Evolutionary conservation across 257 asterid genomes (phyloP), one percentile per base, ranked within the genome.

Genomic region (Cynanchum wilfordii): DNA sequence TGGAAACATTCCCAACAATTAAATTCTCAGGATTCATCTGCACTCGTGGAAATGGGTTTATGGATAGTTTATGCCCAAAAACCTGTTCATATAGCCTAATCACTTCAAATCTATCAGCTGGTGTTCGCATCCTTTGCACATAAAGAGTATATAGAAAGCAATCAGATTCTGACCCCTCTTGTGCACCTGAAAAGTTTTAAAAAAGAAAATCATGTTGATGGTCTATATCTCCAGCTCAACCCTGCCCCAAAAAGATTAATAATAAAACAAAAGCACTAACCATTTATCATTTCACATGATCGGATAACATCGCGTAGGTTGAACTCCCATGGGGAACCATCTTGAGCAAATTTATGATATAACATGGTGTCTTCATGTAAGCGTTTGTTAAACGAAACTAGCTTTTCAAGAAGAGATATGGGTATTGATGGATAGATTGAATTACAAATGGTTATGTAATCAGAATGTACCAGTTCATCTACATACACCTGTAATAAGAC

Each of bases 301-400:
- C 99, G 99, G 45, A 84, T 81, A 80, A 94, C 96, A 76, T 94
- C 99, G 10, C 99, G 95, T 69, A 94, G 89, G 81, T 94, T 94
- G 83, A 94, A 94, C 86, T 94, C 99, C 99, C 99, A 94, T 29
- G 99, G 99, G 78, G 97, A 91, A 81, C 99, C 99, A 69, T 85
- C 89, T 79, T 86, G 97, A 77, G 89, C 98, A 69, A 94, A 94
- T 64, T 86, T 91, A 77, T 81, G 89, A 78, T 79, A 49, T 42
- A 86, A 22, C 99, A 94, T 91, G 20, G 87, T 91, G 45, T 94
- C 97, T 77, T 85, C 86, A 77, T 88, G 90, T 66, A 94, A 81
- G 77, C 85, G 85, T 80, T 87, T 90, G 82, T 94, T 94, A 70
- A 94, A 89, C 52, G 38, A 69, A 72, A 94, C 87, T 83, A 94